Percentiles rank a stretch among this genome's conserved stretches.
These are phyloP conservation scores for Ceratobasidium sp. DNA, from an alignment of 1,284 basidiomycete genomes.

Conservation along the genomic window DNA sequence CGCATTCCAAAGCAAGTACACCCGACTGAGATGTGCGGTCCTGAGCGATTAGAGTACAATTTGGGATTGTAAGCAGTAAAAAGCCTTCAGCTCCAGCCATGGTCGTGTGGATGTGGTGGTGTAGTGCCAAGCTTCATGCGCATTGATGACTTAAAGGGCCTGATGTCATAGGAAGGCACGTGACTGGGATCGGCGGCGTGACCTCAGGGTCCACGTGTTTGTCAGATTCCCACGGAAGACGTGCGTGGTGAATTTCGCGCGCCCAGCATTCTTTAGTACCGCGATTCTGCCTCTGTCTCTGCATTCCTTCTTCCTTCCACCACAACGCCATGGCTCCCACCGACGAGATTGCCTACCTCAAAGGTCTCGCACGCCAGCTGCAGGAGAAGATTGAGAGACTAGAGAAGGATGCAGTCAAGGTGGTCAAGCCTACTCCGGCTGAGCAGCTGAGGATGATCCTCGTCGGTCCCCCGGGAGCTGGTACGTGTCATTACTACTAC, in stretches of 20 bases:
- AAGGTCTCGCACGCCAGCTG: constrained; percentile 83
- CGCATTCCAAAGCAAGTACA: constrained; percentile 64
- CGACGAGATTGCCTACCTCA: constrained; percentile 89
- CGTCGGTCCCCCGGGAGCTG: constrained; percentile 95
- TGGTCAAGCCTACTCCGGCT: constrained; percentile 61
- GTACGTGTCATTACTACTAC: constrained; percentile 60
- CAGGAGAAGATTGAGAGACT: constrained; percentile 80
- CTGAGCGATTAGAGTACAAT: constrained; percentile 57
- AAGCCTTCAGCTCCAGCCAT: constrained; percentile 59
- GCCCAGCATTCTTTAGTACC: constrained; percentile 25
- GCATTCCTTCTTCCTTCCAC: constrained; percentile 2
- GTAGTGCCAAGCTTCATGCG: constrained; percentile 7
- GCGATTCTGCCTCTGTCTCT: constrained; percentile 3
- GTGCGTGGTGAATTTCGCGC: constrained; percentile 35
- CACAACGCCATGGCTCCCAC: constrained; percentile 63
- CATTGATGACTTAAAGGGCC: neutral
- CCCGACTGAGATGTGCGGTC: constrained; percentile 55
- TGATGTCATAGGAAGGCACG: constrained; percentile 18
- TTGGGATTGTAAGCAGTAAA: constrained; percentile 63
- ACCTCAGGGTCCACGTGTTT: constrained; percentile 22
- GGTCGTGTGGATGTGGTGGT: constrained; percentile 14
- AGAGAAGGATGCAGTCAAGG: constrained; percentile 64
- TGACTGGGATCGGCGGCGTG: constrained; percentile 11
- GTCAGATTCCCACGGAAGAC: constrained; percentile 37
- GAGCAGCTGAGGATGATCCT: constrained; percentile 89